Evolutionary conservation across 108 stramenopile species (phyloP), one percentile per base, ranked within the genome.

Genomic region (Epipyxis sp.): DNA sequence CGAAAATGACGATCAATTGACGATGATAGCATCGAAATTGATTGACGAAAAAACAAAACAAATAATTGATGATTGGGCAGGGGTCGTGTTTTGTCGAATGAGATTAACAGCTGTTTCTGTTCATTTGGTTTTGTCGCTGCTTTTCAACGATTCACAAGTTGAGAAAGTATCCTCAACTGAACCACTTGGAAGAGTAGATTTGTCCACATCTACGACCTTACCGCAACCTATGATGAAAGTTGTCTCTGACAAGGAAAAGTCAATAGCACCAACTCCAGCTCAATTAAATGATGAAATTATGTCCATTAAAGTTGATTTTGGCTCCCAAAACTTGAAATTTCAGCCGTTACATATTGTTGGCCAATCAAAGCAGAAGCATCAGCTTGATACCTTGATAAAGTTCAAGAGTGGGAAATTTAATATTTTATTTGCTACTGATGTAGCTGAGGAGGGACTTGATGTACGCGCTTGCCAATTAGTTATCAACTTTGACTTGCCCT

Each of bases 371-470:
- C 46, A 50, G 20, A 13, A 6, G 6, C 46, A 50, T 50, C 46
- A 50, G 20, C 20, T 50, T 13, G 13, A 20, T 50, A 13, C 46
- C 20, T 20, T 50, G 13, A 20, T 20, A 20, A 50, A 50, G 50
- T 74, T 74, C 34, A 74, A 74, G 25, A 74, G 27, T 42, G 71
- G 71, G 27, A 20, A 42, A 27, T 6, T 74, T 25, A 27, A 37
- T 25, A 42, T 74, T 6, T 6, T 74, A 10, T 74, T 74, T 37
- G 71, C 71, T 10, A 74, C 32, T 34, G 71, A 74, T 27, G 50
- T 74, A 6, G 34, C 34, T 37, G 71, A 74, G 50, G 71, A 74
- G 43, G 71, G 71, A 10, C 10, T 74, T 6, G 71, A 74, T 37
- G 6, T 74, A 10, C 32, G 34, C 3, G 29, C n/a, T 10, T 74